Conservation (phyloP, 2,329 filamentous ascomycete species). For the Xylariaceae sp. region DNA sequence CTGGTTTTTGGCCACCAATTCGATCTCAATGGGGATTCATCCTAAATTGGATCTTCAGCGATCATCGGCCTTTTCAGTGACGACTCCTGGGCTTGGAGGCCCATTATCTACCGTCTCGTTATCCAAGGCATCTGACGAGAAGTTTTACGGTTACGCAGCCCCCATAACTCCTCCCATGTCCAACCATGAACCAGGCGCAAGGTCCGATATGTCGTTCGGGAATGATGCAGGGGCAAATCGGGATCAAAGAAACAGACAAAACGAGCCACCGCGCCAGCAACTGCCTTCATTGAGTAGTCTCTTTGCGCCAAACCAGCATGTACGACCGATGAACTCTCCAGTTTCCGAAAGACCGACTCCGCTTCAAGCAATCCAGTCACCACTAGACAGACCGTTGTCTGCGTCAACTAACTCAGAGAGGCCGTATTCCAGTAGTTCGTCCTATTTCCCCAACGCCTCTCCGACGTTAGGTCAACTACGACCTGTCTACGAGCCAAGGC, state of each 20-base stretch:
- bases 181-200: conserved; percentile 49
- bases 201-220: conserved; percentile 41
- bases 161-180: conserved; percentile 55
- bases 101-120: conserved; percentile 47
- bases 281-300: conserved; percentile 56
- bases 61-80: conserved; percentile 48
- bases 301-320: conserved; percentile 46
- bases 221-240: conserved; percentile 37
- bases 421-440: conserved; percentile 35
- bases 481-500: conserved; percentile 43
- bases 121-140: conserved; percentile 43
- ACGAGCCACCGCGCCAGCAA: conserved; percentile 39
- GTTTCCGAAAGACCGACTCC: conserved; percentile 42
- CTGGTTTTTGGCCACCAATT: conserved; percentile 14
- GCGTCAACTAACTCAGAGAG: conserved; percentile 36
- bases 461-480: conserved; percentile 41
- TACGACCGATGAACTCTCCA: conserved; percentile 43
- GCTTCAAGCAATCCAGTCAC: conserved; percentile 40
- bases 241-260: conserved; percentile 32
- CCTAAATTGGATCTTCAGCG: conserved; percentile 47
- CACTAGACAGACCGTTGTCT: conserved; percentile 44
- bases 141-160: conserved; percentile 40
- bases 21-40: conserved; percentile 53
- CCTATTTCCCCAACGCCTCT: conserved; percentile 44
- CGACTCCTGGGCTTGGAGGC: conserved; percentile 50